Evolutionary conservation across 2,329 filamentous ascomycete species (phyloP), one percentile per base, ranked within the genome.

Genomic region (Purpureocillium lavendulum): DNA sequence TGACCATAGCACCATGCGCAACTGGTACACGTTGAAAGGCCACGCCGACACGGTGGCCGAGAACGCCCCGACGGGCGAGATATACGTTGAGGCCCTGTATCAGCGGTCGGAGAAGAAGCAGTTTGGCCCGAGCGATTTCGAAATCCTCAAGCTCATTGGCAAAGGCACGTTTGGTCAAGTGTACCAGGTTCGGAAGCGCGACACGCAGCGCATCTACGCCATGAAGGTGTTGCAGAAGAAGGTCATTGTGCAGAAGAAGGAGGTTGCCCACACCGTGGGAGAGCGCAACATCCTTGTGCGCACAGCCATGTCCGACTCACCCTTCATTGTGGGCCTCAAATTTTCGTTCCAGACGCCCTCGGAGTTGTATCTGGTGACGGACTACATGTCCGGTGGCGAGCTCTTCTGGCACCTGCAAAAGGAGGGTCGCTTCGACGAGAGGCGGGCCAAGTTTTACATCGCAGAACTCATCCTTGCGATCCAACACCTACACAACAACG

Each of bases 211-310:
- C 33, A 96, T 98, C 45, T 98, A 98, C 56, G 92, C 92, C 45
- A 98, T 98, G 92, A 98, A 98, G 64, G 90, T 98, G 2, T 70
- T 98, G 26, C 96, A 92, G 37, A 98, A 98, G 73, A 98, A 98
- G 71, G 92, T 98, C 39, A 98, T 98, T 55, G 92, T 98, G 18
- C 92, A 98, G 66, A 98, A 98, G 77, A 98, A 98, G 65, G 92
- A 98, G 62, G 88, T 98, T 36, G 88, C 90, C 13, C 92, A 98
- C 59, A 98, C 92, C 0, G 82, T 98, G 30, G 92, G 92, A 49
- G 92, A 98, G 65, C 80, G 92, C 44, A 98, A 98, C 58, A 98
- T 98, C 49, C 72, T 98, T 35, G 92, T 98, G 31, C 84, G 92
- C 48, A 98, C 92, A 4, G 92, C 92, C 21, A 97, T 86, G 65